phyloP scores from a whole-genome alignment of 257 asterid genomes.

The Nicotiana attenuata region DNA sequence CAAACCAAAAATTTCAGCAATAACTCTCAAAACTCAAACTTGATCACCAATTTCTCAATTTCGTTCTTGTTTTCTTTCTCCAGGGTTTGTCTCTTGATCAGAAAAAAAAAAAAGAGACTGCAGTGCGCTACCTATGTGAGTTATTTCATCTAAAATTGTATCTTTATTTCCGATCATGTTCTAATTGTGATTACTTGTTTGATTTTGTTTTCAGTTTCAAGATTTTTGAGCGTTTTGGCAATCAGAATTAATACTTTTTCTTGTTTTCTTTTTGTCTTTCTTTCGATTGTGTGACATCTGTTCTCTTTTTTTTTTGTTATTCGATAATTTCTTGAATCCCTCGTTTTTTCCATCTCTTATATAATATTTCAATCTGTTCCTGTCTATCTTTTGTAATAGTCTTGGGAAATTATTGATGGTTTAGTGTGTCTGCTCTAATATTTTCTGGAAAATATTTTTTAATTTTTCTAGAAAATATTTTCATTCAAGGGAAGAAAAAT shows the following conservation, averaged over 20 bases:
- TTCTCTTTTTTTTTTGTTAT: background rate
- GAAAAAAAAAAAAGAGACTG: background rate
- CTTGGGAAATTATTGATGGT: background rate
- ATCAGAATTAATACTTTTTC: background rate
- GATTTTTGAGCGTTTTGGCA: background rate
- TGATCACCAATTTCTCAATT: background rate
- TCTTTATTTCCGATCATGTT: slow-evolving; percentile 5
- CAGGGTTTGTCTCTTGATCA: background rate
- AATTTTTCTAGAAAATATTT: too few species aligned
- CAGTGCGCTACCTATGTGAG: background rate
- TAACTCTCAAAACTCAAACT: too few species aligned
- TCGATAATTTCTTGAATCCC: background rate
- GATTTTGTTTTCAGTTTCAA: background rate
- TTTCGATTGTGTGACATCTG: background rate
- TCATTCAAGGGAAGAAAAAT: too few species aligned
- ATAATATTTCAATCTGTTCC: background rate
- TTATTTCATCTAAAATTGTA: too few species aligned
- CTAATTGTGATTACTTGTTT: background rate
- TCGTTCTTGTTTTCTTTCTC: background rate
- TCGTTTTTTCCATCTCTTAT: background rate
- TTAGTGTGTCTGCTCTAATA: too few species aligned
- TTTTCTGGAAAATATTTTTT: too few species aligned
- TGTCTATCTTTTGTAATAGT: background rate
- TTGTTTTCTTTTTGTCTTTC: background rate
- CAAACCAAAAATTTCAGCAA: background rate